phyloP scores from a whole-genome alignment of 2,329 filamentous ascomycete genomes.

The Diaporthe amygdali region DNA sequence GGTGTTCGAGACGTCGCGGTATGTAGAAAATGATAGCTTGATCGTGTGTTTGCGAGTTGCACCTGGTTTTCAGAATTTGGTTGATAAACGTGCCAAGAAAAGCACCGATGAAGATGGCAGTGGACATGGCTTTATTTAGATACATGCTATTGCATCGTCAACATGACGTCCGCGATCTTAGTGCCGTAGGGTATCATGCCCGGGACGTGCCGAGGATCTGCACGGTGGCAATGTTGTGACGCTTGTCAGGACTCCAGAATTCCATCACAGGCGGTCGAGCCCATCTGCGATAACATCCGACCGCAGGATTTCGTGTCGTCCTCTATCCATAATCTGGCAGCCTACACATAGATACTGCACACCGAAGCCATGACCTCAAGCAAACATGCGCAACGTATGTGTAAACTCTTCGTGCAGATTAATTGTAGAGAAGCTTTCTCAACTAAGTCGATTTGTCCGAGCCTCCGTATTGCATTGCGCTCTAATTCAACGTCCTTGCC shows the following conservation, averaged over 20 bases:
- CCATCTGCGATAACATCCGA: too few relatives aligned
- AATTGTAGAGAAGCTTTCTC: too few relatives aligned
- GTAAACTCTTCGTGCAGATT: too few relatives aligned
- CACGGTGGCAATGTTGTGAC: slow-evolving; percentile 1
- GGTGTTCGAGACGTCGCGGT: not conserved
- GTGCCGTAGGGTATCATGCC: not conserved
- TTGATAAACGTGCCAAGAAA: not conserved
- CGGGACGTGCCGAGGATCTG: not conserved
- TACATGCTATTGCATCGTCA: not conserved
- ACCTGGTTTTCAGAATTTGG: not conserved
- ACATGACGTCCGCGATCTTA: slow-evolving; percentile 8
- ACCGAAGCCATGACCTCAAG: too few relatives aligned
- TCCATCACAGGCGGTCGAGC: too few relatives aligned
- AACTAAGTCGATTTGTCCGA: not conserved
- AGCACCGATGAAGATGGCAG: not conserved
- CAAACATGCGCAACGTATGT: too few relatives aligned
- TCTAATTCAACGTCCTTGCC: not conserved
- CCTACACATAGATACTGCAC: too few relatives aligned
- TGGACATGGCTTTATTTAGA: not conserved
- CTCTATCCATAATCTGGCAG: too few relatives aligned
- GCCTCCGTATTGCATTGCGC: not conserved
- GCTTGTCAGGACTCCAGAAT: not conserved
- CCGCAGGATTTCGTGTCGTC: too few relatives aligned
- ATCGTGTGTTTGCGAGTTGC: not conserved
- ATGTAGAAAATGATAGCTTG: not conserved